Evolutionary conservation across 2,329 filamentous ascomycete species (phyloP), one percentile per base, ranked within the genome.

Genomic region (Rachicladosporium sp.): DNA sequence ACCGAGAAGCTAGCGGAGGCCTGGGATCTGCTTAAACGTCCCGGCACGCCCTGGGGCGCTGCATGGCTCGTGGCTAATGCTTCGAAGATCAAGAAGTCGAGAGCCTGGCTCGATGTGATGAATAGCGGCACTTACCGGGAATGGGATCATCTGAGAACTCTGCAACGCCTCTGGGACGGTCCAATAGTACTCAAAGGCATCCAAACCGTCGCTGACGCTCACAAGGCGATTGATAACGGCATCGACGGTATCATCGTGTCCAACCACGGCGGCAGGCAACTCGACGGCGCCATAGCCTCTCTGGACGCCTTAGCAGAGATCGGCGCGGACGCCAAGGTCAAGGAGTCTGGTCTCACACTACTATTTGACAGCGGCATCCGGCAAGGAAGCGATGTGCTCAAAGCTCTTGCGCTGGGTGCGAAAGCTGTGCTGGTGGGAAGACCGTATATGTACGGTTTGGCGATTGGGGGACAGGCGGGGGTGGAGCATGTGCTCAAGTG

Each of bases 221-320:
- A 67, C 38, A 67, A 64, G 47, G 76, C 76, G 2, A 67, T 77
- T 29, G 68, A 79, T 37, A 52, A 68, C 9, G 78, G 76, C 0
- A 71, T 74, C 3, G 74, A 84, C 47, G 80, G 75, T 0, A 80
- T 86, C 35, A 69, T 85, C 1, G 64, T 85, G 2, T 74, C 70
- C 10, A 86, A 86, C 48, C 81, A 86, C 54, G 81, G 80, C 1
- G 80, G 80, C 0, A 59, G 80, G 12, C 74, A 79, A 55, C 71
- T 78, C 2, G 75, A 78, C 47, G 74, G 74, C 0, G 73, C 74
- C 2, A 63, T 74, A 41, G 74, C 68, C 9, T 74, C 68, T 50
- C 54, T 79, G 37, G 75, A 79, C 52, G 73, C 72, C 2, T 49
- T 78, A 46, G 73, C 74, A 0, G 69, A 78, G 46, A 76, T 82